These are phyloP conservation scores for Lentinula guzmanii DNA, from an alignment of 768 basidiomycete genomes.

Conservation along the genomic window DNA sequence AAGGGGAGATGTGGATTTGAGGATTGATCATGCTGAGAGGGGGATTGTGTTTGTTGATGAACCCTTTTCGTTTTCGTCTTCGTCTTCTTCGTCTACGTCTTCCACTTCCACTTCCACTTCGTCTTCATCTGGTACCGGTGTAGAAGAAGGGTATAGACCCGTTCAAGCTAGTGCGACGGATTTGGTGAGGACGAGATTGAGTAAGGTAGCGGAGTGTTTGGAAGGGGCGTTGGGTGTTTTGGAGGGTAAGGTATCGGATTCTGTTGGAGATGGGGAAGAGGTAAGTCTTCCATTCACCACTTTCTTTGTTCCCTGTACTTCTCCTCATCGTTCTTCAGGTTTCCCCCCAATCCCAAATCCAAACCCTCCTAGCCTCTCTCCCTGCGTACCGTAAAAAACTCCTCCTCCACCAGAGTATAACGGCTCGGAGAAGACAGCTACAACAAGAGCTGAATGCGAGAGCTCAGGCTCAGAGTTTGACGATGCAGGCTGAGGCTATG, in stretches of 20 bases:
- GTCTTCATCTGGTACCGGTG: constrained; percentile 16
- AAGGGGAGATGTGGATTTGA: constrained; percentile 79
- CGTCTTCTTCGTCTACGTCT: constrained; percentile 16
- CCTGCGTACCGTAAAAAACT: constrained; percentile 75
- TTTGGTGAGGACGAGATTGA: constrained; percentile 72
- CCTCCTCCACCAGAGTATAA: constrained; percentile 69
- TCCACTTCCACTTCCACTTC: background rate
- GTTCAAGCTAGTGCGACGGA: constrained; percentile 71
- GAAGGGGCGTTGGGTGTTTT: constrained; percentile 63
- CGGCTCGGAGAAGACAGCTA: constrained; percentile 81
- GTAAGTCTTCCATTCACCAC: background rate
- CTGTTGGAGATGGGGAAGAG: background rate
- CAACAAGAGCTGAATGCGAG: constrained; percentile 77
- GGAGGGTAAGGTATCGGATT: constrained; percentile 15
- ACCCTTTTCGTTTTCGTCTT: constrained; percentile 4
- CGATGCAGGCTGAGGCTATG: constrained; percentile 67
- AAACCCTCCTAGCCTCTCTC: constrained; percentile 39
- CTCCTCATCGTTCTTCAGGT: background rate
- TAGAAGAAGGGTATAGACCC: constrained; percentile 20
- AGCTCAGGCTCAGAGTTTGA: constrained; percentile 64
- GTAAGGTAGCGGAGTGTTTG: constrained; percentile 67
- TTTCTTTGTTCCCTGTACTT: background rate
- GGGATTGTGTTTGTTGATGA: constrained; percentile 80
- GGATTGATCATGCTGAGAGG: constrained; percentile 83
- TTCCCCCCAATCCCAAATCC: background rate